These are phyloP conservation scores for Diaporthe citriasiana DNA, from an alignment of 2,329 filamentous ascomycete species.

Conservation along the genomic window DNA sequence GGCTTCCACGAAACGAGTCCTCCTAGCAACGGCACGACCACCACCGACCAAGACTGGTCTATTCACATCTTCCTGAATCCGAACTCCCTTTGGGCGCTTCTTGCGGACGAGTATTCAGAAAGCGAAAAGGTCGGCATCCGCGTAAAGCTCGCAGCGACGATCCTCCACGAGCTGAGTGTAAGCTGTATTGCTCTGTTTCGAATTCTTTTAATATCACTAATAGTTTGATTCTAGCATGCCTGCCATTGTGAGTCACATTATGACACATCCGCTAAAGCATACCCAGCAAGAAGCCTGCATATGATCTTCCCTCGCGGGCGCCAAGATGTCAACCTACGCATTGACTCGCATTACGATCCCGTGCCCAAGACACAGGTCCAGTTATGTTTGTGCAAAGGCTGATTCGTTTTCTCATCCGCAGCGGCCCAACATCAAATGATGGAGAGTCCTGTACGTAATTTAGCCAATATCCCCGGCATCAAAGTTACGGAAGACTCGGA, in stretches of 20 bases:
- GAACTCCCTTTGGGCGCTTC: neutral
- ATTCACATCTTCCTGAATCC: neutral
- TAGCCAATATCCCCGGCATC: neutral
- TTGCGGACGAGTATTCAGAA: neutral
- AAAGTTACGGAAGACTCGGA: accelerated
- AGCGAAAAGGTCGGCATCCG: neutral
- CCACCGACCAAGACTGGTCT: neutral
- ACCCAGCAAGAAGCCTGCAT: too few relatives aligned
- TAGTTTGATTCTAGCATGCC: neutral
- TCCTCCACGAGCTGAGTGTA: slow-evolving; percentile 3
- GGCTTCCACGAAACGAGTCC: neutral
- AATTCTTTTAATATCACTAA: neutral
- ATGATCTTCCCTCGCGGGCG: neutral
- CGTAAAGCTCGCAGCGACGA: neutral
- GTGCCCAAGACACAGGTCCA: neutral
- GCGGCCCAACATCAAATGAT: neutral
- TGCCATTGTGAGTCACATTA: neutral
- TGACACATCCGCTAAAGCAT: neutral
- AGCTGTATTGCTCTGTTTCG: neutral
- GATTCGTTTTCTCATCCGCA: neutral
- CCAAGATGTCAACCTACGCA: neutral
- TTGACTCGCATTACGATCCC: too few relatives aligned
- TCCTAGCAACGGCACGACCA: neutral
- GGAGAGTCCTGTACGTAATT: neutral
- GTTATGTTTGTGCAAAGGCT: neutral